Evolutionary conservation across 345 rosid genomes (phyloP).

Genomic region (Populus pruinosa): DNA sequence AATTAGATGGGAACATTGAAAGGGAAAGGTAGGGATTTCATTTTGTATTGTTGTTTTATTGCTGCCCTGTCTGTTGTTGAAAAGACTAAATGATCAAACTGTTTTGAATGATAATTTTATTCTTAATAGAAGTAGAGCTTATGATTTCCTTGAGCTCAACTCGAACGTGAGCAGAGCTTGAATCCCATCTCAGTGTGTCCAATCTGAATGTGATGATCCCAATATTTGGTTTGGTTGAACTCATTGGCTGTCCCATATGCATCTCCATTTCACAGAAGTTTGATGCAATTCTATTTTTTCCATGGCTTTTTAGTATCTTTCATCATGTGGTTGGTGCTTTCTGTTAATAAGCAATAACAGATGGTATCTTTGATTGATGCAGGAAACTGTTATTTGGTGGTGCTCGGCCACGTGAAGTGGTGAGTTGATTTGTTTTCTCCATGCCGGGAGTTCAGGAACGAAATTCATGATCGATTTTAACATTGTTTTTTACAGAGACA

Average conservation of each 20-base stretch:
- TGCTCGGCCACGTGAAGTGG: conserved; percentile 84
- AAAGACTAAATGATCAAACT: no score
- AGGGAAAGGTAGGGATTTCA: conserved; percentile 49
- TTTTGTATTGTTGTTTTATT: background rate
- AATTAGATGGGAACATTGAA: conserved; percentile 44
- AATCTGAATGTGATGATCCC: background rate
- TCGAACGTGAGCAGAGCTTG: background rate
- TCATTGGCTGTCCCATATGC: background rate
- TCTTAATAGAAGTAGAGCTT: background rate
- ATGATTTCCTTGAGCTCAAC: background rate
- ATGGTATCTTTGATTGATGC: conserved; percentile 31
- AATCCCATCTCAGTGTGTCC: background rate
- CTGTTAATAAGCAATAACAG: conserved; percentile 7
- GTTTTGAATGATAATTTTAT: background rate
- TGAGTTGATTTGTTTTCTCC: conserved; percentile 29
- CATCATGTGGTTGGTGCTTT: background rate
- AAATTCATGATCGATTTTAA: background rate
- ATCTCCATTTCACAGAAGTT: background rate
- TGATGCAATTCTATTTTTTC: background rate
- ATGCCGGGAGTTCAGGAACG: conserved; percentile 6
- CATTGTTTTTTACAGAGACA: background rate
- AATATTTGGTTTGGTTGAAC: background rate
- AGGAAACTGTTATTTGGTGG: conserved; percentile 75
- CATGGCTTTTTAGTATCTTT: background rate
- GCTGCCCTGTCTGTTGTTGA: background rate